Conservation (phyloP, 169 alveolate species). For the Plasmodium yoelii region DNA sequence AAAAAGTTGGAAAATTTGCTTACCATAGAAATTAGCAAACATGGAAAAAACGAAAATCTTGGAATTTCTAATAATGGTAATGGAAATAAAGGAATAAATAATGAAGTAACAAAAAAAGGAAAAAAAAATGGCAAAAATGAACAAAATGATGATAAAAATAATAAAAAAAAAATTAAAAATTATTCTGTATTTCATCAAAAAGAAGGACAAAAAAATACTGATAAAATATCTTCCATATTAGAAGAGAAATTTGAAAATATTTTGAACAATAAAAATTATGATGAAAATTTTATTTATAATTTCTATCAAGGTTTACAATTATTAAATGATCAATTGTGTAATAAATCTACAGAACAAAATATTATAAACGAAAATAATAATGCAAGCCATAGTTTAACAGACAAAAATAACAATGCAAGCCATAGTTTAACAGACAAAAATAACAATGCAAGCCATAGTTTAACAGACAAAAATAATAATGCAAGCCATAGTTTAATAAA, state of each 20-base stretch:
- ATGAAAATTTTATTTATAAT: constrained; percentile 49
- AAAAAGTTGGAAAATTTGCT: background rate
- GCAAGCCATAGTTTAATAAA: background rate
- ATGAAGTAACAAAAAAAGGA: background rate
- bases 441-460: no score
- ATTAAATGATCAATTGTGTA: constrained; percentile 22
- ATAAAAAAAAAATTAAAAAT: background rate
- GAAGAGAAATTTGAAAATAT: constrained; percentile 43
- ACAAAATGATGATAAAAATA: background rate
- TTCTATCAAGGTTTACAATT: constrained; percentile 37
- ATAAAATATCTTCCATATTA: background rate
- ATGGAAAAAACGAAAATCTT: background rate
- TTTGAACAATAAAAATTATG: background rate
- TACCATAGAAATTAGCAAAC: background rate
- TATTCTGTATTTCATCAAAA: background rate
- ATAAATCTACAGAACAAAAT: background rate
- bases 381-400: no score
- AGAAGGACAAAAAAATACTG: constrained; percentile 1
- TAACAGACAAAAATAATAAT: background rate
- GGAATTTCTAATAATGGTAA: background rate
- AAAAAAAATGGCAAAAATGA: background rate
- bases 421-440: no score
- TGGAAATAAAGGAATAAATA: background rate
- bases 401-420: no score
- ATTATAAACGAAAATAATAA: background rate